These are phyloP conservation scores for Pythium insidiosum DNA, from an alignment of 352 stramenopile genomes.

Conservation along the genomic window DNA sequence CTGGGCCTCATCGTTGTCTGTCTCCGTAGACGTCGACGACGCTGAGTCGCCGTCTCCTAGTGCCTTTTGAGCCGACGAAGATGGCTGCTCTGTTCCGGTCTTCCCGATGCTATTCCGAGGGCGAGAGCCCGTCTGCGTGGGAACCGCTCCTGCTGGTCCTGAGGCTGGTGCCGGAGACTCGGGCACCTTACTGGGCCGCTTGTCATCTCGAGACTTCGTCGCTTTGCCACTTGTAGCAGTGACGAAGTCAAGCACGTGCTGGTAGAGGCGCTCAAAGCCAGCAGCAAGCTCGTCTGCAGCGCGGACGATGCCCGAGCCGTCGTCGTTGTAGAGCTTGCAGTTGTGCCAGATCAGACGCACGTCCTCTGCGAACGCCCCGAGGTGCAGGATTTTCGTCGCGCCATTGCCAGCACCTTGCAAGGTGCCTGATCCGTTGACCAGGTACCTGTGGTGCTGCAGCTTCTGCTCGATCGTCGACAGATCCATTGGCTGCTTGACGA, in stretches of 20 bases:
- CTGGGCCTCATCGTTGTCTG: too few relatives aligned
- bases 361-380: slow-evolving; percentile 54
- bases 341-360: slow-evolving; percentile 80
- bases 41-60: too few relatives aligned
- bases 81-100: too few relatives aligned
- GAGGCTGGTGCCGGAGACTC: too few relatives aligned
- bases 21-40: too few relatives aligned
- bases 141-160: too few relatives aligned
- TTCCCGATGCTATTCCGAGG: too few relatives aligned
- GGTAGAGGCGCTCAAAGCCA: slow-evolving; percentile 58
- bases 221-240: too few relatives aligned
- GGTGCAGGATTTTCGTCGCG: slow-evolving; percentile 28
- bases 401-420: slow-evolving; percentile 9
- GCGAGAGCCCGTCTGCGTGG: too few relatives aligned
- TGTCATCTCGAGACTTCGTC: slow-evolving; percentile 4
- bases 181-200: too few relatives aligned
- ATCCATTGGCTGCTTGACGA: slow-evolving; percentile 81
- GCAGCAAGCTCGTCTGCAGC: slow-evolving; percentile 55
- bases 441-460: slow-evolving; percentile 48
- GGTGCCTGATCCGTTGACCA: slow-evolving; percentile 26
- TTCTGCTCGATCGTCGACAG: slow-evolving; percentile 66
- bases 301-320: slow-evolving; percentile 69
- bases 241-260: slow-evolving; percentile 30
- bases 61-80: too few relatives aligned
- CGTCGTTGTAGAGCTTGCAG: slow-evolving; percentile 82